Percentiles rank a stretch among this genome's conserved stretches.
Conservation (phyloP, 805 yeast genomes). For the Schizosaccharomyces cryophilus region DNA sequence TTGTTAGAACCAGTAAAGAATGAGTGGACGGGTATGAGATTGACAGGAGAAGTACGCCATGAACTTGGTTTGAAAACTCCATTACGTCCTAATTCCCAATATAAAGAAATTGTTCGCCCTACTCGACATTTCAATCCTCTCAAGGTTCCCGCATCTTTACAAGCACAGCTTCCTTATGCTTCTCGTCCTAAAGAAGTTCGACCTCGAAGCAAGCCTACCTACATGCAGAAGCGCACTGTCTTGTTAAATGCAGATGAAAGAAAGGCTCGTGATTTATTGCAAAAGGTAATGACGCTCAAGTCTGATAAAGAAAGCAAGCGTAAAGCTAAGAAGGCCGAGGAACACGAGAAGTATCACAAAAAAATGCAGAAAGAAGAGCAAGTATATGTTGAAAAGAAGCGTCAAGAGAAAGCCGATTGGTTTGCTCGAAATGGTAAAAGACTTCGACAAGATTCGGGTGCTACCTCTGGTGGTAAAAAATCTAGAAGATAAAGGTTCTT, state of each 20-base stretch:
- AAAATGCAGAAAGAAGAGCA: constrained; percentile 32
- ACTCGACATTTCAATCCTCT: constrained; percentile 73
- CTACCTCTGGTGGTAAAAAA: not conserved
- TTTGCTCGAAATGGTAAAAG: constrained; percentile 1
- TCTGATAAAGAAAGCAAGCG: constrained; percentile 67
- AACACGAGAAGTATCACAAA: constrained; percentile 51
- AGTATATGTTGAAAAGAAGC: not conserved
- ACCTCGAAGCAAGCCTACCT: constrained; percentile 44
- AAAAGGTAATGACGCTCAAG: constrained; percentile 60
- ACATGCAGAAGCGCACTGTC: constrained; percentile 76
- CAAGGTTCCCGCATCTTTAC: constrained; percentile 59
- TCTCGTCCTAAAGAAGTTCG: constrained; percentile 76
- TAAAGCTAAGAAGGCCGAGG: constrained; percentile 43
- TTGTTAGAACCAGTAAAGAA: constrained; percentile 48
- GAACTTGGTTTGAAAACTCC: constrained; percentile 45
- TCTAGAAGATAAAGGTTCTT: not conserved
- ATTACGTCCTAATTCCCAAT: constrained; percentile 24
- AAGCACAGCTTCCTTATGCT: constrained; percentile 62
- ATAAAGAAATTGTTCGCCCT: constrained; percentile 40
- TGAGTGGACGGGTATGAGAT: constrained; percentile 89
- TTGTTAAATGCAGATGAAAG: constrained; percentile 53
- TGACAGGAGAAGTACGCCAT: constrained; percentile 83
- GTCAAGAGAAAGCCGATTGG: not conserved
- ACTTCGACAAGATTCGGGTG: not conserved
- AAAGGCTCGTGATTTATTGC: constrained; percentile 73